phyloP scores from a whole-genome alignment of 208 protist genomes.

The Tritrichomonas foetus region DNA sequence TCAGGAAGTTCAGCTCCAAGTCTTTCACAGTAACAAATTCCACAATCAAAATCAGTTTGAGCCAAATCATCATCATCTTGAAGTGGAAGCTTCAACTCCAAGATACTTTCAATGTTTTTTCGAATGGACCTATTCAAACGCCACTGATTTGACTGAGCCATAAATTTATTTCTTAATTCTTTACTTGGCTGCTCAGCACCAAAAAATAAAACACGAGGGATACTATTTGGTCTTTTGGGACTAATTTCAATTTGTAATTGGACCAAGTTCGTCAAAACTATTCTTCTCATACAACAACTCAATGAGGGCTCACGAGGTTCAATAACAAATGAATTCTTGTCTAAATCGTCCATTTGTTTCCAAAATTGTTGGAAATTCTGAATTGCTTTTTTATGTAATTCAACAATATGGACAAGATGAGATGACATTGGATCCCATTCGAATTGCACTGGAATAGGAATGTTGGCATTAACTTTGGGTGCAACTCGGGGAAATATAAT shows the following conservation, averaged over 20 bases:
- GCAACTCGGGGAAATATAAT: not conserved
- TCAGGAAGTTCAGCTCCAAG: conserved; percentile 22
- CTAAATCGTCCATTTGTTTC: not conserved
- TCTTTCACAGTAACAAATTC: not conserved
- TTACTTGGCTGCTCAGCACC: not conserved
- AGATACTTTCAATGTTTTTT: not conserved
- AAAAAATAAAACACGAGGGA: not conserved
- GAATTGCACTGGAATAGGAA: not conserved
- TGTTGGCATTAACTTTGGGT: not conserved
- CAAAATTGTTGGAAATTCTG: not conserved
- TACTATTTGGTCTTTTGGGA: not conserved
- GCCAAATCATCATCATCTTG: not conserved
- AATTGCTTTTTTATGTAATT: not conserved
- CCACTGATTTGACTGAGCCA: not conserved
- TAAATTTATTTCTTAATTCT: not conserved
- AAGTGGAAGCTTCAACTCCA: not conserved
- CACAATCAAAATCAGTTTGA: not conserved
- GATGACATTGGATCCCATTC: not conserved
- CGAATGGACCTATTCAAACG: not conserved
- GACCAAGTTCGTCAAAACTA: not conserved
- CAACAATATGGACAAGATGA: not conserved
- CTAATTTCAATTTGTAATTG: not conserved
- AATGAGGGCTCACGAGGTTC: conserved; percentile 21
- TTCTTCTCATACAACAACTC: conserved; percentile 13
- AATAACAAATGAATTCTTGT: not conserved